Evolutionary conservation across 257 asterid species (phyloP), one percentile per base, ranked within the genome.

Genomic region (Catharanthus roseus): DNA sequence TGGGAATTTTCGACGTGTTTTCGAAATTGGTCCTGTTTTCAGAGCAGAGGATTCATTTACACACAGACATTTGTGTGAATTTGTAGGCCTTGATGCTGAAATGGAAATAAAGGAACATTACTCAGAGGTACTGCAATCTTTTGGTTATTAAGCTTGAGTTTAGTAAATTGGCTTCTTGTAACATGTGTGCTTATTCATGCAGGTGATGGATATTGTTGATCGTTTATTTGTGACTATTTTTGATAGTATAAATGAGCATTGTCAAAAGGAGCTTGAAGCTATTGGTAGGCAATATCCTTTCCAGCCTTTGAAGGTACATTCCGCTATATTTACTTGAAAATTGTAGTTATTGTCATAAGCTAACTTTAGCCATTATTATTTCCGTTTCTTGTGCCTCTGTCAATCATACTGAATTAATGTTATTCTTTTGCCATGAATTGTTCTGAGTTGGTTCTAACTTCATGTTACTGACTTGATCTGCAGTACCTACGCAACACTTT

Each of bases 201-300:
- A 90, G 98, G 96, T 93, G 77, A 89, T 93, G 98, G 96, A 93
- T 82, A 39, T 90, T 69, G 97, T 90, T 60, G 98, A 85, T 69
- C 78, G 80, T 61, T 76, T 93, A 74, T 93, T 93, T 82, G 97
- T 93, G 15, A 38, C 71, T n/a, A 86, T 93, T 86, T 93, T 93
- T 71, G 96, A 93, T 79, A 38, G 74, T 69, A 76, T 93, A 83
- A 93, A 89, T 77, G 84, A 79, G 77, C 83, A 54, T 21, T 89
- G 92, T 79, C 74, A 85, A 3, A 86, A 83, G 78, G 95, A 90
- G 85, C 97, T 93, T 64, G 91, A 83, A 69, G 92, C 95, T 77
- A 86, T 93, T 78, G 76, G 84, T n/a, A 82, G 58, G 49, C 98
- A 91, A 69, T 90, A 90, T 76, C 96, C 95, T 13, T 93, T 93